Evolutionary conservation across 1,284 basidiomycete species (phyloP).

Genomic region (Chondrostereum purpureum): DNA sequence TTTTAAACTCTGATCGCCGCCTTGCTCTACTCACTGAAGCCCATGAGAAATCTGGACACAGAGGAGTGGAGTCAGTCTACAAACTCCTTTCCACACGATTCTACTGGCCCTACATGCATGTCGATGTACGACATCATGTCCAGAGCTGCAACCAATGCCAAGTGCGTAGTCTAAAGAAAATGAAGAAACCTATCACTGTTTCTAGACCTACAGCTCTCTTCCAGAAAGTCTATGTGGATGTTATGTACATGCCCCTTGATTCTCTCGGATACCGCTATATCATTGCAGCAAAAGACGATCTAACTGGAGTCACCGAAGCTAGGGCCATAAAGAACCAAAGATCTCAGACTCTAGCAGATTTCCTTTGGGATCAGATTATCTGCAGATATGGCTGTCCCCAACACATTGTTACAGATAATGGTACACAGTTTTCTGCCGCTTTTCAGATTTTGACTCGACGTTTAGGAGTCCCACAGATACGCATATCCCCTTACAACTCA

Average conservation of each 20-base stretch:
- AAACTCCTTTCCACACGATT: constrained; percentile 4
- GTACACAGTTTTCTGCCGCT: constrained; percentile 18
- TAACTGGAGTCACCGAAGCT: constrained; percentile 24
- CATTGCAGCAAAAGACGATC: constrained; percentile 20
- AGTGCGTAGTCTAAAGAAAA: constrained; percentile 17
- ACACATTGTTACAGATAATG: too few species aligned
- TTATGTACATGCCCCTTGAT: constrained; percentile 19
- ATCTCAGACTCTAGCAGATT: constrained; percentile 7
- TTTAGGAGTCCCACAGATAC: constrained; percentile 14
- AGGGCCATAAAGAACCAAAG: constrained; percentile 19
- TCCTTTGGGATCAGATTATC: constrained; percentile 23
- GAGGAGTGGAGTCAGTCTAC: constrained; percentile 7
- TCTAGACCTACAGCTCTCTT: constrained; percentile 24
- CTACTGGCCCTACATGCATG: constrained; percentile 12
- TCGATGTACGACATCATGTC: constrained; percentile 26
- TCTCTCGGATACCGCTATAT: constrained; percentile 15
- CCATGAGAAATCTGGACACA: constrained; percentile 11
- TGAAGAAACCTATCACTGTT: constrained; percentile 26
- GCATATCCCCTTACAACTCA: constrained; percentile 22
- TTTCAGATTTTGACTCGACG: constrained; percentile 15
- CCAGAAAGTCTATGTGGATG: constrained; percentile 25
- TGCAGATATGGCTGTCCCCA: constrained; percentile 28
- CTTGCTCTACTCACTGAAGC: constrained; percentile 13
- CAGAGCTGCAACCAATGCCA: constrained; percentile 32
- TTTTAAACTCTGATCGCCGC: constrained; percentile 2